These are phyloP conservation scores for Blastobotrys raffinosifermentans DNA, from an alignment of 1,139 yeast species.

Conservation along the genomic window DNA sequence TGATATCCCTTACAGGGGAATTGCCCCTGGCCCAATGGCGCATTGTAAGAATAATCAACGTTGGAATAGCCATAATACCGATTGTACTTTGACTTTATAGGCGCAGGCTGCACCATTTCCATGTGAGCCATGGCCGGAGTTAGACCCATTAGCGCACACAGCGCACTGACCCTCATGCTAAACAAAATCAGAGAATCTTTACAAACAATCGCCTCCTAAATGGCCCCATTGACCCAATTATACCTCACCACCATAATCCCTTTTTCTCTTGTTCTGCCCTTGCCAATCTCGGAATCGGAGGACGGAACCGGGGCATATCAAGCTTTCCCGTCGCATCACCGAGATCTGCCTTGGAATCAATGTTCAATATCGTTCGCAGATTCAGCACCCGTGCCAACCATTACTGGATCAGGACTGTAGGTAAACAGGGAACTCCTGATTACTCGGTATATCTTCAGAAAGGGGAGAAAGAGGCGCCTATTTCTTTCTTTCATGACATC, in stretches of 20 bases:
- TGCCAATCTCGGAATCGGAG: too few species aligned
- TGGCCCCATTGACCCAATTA: too few species aligned
- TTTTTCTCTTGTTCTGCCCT: too few species aligned
- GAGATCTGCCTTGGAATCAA: too few species aligned
- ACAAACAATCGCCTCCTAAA: too few species aligned
- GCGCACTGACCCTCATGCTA: too few species aligned
- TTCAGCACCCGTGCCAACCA: too few species aligned
- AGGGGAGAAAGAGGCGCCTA: slow-evolving; percentile 40
- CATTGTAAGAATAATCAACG: slow-evolving; percentile 21
- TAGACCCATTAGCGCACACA: background rate
- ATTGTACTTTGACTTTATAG: slow-evolving; percentile 22
- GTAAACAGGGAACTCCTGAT: slow-evolving; percentile 76
- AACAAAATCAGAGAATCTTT: too few species aligned
- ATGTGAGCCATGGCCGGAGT: slow-evolving; percentile 16
- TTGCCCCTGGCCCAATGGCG: slow-evolving; percentile 16
- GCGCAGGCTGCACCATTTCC: slow-evolving; percentile 24
- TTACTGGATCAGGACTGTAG: slow-evolving; percentile 54
- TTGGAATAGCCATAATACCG: slow-evolving; percentile 12
- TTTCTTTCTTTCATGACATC: slow-evolving; percentile 84
- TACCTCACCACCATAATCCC: too few species aligned
- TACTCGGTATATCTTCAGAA: slow-evolving; percentile 49
- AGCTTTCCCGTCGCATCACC: too few species aligned
- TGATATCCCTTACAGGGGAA: slow-evolving; percentile 29
- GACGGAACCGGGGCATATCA: too few species aligned
- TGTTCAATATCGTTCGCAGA: too few species aligned